These are phyloP conservation scores for Starmerella riodocensis DNA, from an alignment of 805 yeast species.

Conservation along the genomic window DNA sequence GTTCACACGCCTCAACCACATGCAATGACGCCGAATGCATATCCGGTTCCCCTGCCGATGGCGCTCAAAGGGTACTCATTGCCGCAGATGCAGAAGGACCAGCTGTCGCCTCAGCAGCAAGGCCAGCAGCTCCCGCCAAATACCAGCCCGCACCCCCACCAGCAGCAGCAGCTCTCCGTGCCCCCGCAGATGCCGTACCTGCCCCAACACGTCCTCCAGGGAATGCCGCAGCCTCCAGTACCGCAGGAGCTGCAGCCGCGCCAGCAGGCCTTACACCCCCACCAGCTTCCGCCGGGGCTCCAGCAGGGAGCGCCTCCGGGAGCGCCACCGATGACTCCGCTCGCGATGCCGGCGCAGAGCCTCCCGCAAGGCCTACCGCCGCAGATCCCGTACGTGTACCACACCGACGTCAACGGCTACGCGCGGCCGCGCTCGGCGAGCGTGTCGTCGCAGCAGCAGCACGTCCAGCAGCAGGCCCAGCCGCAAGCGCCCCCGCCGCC, in stretches of 20 bases:
- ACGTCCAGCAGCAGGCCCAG: neutral
- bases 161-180: neutral
- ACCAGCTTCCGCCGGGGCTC: slow-evolving; percentile 1
- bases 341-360: neutral
- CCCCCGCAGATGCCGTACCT: slow-evolving; percentile 2
- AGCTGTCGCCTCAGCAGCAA: slow-evolving; percentile 5
- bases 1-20: slow-evolving; percentile 2
- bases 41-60: neutral
- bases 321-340: slow-evolving; percentile 1
- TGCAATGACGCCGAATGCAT: neutral
- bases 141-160: slow-evolving; percentile 4
- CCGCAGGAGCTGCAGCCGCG: slow-evolving; percentile 1
- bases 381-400: neutral
- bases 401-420: neutral
- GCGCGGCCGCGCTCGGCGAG: neutral
- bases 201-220: slow-evolving; percentile 5
- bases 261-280: neutral
- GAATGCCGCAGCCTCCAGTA: neutral
- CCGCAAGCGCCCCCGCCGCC: neutral
- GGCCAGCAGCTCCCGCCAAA: slow-evolving; percentile 2
- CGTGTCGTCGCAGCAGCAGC: neutral
- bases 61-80: slow-evolving; percentile 1
- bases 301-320: neutral
- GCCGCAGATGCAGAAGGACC: slow-evolving; percentile 11
- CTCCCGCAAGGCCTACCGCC: neutral